A percentile compares a stretch with the other conserved stretches of the same genome.
Conservation (phyloP, 1,139 yeast genomes). For the Protomyces lactucae-debilis region DNA sequence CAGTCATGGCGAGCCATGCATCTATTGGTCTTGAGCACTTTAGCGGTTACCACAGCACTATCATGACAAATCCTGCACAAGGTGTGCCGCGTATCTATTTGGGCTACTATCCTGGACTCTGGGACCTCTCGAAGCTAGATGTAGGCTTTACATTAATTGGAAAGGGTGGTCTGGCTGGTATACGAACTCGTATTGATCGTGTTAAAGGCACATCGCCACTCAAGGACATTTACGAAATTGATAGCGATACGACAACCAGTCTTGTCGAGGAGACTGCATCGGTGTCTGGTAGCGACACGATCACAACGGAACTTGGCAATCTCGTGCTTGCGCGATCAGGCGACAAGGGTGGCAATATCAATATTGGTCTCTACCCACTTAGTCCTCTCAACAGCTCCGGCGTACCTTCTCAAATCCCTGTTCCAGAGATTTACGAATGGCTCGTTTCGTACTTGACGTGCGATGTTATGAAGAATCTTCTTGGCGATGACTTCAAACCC, state of each 20-base stretch:
- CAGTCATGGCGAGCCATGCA: conserved; percentile 7
- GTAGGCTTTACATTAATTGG: neutral
- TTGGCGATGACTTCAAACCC: conserved; percentile 32
- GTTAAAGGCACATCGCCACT: conserved; percentile 1
- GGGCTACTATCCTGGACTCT: conserved; percentile 20
- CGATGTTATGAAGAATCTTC: conserved; percentile 27
- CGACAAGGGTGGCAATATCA: conserved; percentile 33
- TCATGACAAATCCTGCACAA: conserved; percentile 21
- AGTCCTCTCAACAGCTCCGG: neutral
- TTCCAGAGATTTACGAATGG: conserved; percentile 33
- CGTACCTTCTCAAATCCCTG: conserved; percentile 11
- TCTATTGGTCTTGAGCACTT: conserved; percentile 19
- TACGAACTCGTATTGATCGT: neutral
- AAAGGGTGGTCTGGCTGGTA: neutral
- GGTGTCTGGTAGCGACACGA: conserved; percentile 29
- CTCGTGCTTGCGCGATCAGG: conserved; percentile 34
- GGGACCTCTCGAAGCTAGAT: conserved; percentile 3
- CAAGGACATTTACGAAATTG: conserved; percentile 29
- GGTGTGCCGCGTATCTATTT: conserved; percentile 11
- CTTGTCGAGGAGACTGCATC: conserved; percentile 21
- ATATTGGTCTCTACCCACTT: conserved; percentile 33
- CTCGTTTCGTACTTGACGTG: conserved; percentile 33
- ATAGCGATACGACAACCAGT: neutral
- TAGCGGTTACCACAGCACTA: conserved; percentile 13
- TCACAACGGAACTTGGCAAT: conserved; percentile 26